These are phyloP conservation scores for Aspergillus fructus DNA, from an alignment of 2,329 filamentous ascomycete genomes.

Conservation along the genomic window DNA sequence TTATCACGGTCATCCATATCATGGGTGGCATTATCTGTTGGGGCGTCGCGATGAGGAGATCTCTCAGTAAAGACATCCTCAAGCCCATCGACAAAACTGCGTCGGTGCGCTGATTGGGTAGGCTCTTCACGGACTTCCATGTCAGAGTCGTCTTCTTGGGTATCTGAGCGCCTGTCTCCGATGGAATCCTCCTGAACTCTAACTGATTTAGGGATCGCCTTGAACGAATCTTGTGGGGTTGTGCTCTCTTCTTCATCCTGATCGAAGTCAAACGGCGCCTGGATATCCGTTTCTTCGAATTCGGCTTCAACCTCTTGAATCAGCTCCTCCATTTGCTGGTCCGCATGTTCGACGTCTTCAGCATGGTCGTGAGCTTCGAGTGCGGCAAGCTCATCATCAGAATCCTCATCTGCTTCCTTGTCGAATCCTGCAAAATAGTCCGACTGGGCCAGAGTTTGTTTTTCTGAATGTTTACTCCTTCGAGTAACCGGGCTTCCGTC, in stretches of 20 bases:
- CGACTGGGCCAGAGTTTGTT: background rate
- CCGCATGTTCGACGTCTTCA: background rate
- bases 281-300: background rate
- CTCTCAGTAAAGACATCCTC: constrained; percentile 22
- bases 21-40: background rate
- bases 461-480: background rate
- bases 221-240: background rate
- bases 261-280: constrained; percentile 10
- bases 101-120: background rate
- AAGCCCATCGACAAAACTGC: constrained; percentile 14
- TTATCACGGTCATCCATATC: background rate
- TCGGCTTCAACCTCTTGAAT: background rate
- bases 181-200: background rate
- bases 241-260: constrained; percentile 17
- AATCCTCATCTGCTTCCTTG: background rate
- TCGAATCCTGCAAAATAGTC: background rate
- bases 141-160: background rate
- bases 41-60: background rate
- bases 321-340: background rate
- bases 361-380: background rate
- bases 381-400: background rate
- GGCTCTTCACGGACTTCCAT: background rate
- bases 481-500: constrained; percentile 12
- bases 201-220: background rate
- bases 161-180: background rate